Base-by-base conservation (phyloP, 2,329 filamentous ascomycete species). In the Apiospora saccharicola region DNA sequence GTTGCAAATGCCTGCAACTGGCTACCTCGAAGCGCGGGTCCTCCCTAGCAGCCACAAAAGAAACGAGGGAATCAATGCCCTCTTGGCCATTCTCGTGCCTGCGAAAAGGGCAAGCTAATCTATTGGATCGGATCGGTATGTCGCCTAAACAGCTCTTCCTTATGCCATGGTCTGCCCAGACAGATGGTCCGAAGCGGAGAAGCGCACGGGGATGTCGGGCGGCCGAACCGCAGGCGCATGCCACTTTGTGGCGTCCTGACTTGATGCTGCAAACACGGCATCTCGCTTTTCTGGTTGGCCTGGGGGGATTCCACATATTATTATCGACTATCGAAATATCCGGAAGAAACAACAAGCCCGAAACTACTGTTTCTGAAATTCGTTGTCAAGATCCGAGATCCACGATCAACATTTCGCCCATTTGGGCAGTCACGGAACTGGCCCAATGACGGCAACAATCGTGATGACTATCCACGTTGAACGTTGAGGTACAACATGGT, bases 251-350 rank as follows among this genome's bases (percentile, higher is more conserved):
- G 57, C 57, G 57, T 41, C 34, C 57, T 19, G 10, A 19, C 34
- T 64, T 24, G n/a, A 64, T 64, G 57, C 57, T 37, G 53, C 19
- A 61, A 37, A 64, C 57, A 41, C 57, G 57, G 57, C 34, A 64
- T 16, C 57, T n/a, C 34, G 22, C 22, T 64, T 10, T n/a, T n/a
- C 22, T 41, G 57, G 19, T 41, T 64, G 57, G 57, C 12, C 57
- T 41, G 41, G 34, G 14, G 34, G 34, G 22, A 49, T 49, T 8
- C 19, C 30, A 37, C 53, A 61, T 61, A 22, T 12, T 5, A 22
- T 22, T 12, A 30, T 61, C 30, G 30, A 13, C 16, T 34, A 61
- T 61, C 30, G 51, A 61, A 61, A 61, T 61, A 61, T 22, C 53
- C 53, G 53, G 53, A 37, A 61, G 16, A 61, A 37, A 37, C 16